phyloP scores from a whole-genome alignment of 768 basidiomycete genomes.

The Scleroderma citrinum region DNA sequence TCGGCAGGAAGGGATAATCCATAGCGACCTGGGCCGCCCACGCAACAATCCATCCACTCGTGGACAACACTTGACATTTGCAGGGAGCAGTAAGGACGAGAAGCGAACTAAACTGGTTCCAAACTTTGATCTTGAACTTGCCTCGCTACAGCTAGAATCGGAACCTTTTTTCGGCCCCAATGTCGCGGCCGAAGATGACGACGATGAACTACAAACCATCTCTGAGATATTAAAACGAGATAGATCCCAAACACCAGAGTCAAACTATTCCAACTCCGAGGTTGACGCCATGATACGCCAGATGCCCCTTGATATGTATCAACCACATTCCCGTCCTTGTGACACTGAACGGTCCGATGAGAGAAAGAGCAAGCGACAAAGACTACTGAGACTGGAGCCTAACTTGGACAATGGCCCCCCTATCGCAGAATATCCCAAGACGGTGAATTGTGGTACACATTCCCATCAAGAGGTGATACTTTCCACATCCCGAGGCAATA shows the following conservation, averaged over 20 bases:
- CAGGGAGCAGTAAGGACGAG: constrained; percentile 8
- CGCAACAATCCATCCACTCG: constrained; percentile 32
- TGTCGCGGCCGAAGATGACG: constrained; percentile 17
- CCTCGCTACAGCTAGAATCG: constrained; percentile 20
- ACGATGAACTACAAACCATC: constrained; percentile 30
- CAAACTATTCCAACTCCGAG: constrained; percentile 39
- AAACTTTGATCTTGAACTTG: constrained; percentile 48
- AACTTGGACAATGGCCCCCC: constrained; percentile 2
- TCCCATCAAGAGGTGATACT: constrained; percentile 1
- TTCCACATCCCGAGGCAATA: not conserved
- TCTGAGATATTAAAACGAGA: constrained; percentile 29
- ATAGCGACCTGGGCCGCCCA: constrained; percentile 38
- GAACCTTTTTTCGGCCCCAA: constrained; percentile 15
- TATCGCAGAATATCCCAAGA: constrained; percentile 1
- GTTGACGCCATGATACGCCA: constrained; percentile 38
- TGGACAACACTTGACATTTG: constrained; percentile 43
- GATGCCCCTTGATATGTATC: constrained; percentile 23
- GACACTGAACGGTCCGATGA: not conserved
- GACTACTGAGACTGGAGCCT: too few species aligned
- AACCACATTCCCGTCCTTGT: not conserved
- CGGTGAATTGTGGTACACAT: too few species aligned
- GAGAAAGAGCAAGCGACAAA: not conserved
- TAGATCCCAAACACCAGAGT: constrained; percentile 25
- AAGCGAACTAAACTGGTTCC: constrained; percentile 23
- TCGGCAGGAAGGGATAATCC: constrained; percentile 31